These are phyloP conservation scores for Psilocybe azurescens DNA, from an alignment of 768 basidiomycete species.

Conservation along the genomic window DNA sequence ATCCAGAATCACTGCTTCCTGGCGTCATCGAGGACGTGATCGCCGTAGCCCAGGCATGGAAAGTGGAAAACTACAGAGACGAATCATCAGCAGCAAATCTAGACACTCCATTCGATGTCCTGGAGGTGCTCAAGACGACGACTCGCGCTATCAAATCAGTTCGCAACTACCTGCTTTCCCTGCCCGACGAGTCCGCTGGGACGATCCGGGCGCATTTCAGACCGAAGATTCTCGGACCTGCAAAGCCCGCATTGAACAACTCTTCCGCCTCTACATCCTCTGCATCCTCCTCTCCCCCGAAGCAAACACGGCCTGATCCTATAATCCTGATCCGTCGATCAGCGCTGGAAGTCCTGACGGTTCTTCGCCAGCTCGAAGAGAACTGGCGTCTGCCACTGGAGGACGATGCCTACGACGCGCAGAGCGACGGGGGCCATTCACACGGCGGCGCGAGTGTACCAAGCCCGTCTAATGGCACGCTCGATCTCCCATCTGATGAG, in stretches of 20 bases:
- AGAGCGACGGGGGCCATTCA: constrained; percentile 66
- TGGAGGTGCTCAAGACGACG: constrained; percentile 76
- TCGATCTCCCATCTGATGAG: constrained; percentile 47
- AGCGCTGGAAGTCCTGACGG: constrained; percentile 83
- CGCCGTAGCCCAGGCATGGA: constrained; percentile 69
- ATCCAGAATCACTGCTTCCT: constrained; percentile 80
- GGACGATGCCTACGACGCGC: constrained; percentile 84
- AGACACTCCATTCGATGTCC: constrained; percentile 54
- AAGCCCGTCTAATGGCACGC: constrained; percentile 37
- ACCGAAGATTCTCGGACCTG: constrained; percentile 46
- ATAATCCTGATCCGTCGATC: constrained; percentile 73
- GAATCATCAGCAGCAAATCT: constrained; percentile 7
- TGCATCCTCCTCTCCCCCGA: constrained; percentile 16
- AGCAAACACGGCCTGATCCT: constrained; percentile 52
- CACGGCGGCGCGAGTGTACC: constrained; percentile 30
- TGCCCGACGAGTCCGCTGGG: constrained; percentile 75
- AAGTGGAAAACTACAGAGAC: constrained; percentile 32
- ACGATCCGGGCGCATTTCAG: constrained; percentile 64
- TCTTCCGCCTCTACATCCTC: constrained; percentile 18
- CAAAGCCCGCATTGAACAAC: constrained; percentile 30
- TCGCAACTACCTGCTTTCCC: constrained; percentile 81
- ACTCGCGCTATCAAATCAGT: constrained; percentile 83
- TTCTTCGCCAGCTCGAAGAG: constrained; percentile 84
- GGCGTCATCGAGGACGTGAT: constrained; percentile 78
- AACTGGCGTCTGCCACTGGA: constrained; percentile 72